phyloP scores from a whole-genome alignment of 495 filamentous ascomycete species.

The Trichoderma erinaceum region DNA sequence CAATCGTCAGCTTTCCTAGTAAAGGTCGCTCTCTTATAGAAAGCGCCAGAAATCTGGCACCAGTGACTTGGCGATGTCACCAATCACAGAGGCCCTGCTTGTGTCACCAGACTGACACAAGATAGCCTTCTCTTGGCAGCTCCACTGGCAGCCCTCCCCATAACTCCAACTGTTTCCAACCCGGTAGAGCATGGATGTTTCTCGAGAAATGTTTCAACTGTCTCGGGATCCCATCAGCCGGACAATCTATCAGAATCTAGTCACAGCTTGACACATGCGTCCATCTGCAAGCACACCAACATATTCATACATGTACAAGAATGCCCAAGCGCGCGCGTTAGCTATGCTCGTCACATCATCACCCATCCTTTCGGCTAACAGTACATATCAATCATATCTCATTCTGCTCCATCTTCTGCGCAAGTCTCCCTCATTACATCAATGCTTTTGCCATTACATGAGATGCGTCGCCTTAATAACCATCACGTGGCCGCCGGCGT shows the following conservation, averaged over 20 bases:
- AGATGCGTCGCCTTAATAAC: background rate
- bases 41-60: too few relatives aligned
- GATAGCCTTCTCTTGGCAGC: conserved; percentile 1
- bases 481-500: background rate
- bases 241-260: background rate
- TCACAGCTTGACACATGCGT: background rate
- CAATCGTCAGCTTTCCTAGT: too few relatives aligned
- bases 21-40: too few relatives aligned
- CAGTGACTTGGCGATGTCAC: background rate
- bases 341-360: background rate
- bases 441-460: background rate
- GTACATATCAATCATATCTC: conserved; percentile 12
- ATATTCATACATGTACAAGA: too few relatives aligned
- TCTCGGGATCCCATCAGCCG: conserved; percentile 6
- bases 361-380: background rate
- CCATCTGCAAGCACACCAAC: background rate
- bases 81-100: background rate
- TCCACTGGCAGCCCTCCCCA: background rate
- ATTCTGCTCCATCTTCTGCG: conserved; percentile 7
- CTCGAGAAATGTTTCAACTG: background rate
- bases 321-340: background rate
- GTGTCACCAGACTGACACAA: background rate
- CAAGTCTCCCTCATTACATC: background rate
- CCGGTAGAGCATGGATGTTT: too few relatives aligned
- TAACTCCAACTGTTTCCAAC: background rate